Conservation (phyloP, 1,284 basidiomycete genomes). For the Cerrena zonata region DNA sequence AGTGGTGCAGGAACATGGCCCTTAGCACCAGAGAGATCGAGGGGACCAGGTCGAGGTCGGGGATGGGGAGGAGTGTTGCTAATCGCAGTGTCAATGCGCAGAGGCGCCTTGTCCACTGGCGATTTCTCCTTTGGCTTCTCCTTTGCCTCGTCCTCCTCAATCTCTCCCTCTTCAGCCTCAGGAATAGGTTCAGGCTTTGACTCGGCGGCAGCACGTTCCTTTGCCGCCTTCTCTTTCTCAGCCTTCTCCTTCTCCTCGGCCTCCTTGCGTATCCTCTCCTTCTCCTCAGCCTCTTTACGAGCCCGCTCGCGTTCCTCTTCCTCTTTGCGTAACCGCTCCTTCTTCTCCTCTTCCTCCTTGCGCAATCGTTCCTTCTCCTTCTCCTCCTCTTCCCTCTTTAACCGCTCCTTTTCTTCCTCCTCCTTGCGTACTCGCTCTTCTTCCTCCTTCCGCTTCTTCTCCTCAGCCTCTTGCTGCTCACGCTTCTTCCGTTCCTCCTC, state of each 20-base stretch:
- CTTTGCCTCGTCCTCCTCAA: constrained; percentile 25
- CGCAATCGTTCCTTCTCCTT: constrained; percentile 23
- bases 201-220: constrained; percentile 17
- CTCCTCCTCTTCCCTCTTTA: constrained; percentile 29
- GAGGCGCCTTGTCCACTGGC: constrained; percentile 37
- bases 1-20: constrained; percentile 41
- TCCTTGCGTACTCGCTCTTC: constrained; percentile 33
- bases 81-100: constrained; percentile 58
- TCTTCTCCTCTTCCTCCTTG: constrained; percentile 27
- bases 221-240: constrained; percentile 24
- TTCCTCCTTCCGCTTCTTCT: constrained; percentile 23
- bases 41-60: constrained; percentile 61
- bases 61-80: constrained; percentile 31
- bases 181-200: constrained; percentile 20
- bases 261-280: constrained; percentile 32
- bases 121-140: constrained; percentile 20
- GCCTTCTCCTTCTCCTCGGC: constrained; percentile 32
- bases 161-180: constrained; percentile 31
- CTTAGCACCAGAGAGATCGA: constrained; percentile 56
- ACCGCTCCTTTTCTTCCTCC: constrained; percentile 19
- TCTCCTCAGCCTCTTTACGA: constrained; percentile 32
- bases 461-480: constrained; percentile 25
- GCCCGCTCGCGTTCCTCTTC: constrained; percentile 18
- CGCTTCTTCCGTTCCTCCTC: constrained; percentile 24
- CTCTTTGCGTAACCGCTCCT: constrained; percentile 23